Base-by-base conservation (phyloP, 495 filamentous ascomycete species). In the Aspergillus baeticus region DNA sequence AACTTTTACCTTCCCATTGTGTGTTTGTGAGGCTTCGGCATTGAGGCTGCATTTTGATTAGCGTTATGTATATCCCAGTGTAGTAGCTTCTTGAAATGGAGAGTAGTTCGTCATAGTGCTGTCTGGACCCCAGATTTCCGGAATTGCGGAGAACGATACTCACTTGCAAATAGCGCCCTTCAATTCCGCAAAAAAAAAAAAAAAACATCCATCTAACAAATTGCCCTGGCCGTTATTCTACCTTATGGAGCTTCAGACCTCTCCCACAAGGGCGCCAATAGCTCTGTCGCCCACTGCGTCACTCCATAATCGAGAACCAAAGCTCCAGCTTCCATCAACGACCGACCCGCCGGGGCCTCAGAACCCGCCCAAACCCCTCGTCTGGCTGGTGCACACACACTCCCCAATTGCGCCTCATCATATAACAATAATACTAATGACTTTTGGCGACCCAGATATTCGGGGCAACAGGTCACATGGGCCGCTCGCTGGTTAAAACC, bases 401-500 rank as follows among this genome's bases (percentile, higher is more conserved):
- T 20, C 35, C 14, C 23, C 41, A 37, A 23, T 11, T 29, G 15
- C 21, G 23, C 11, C 2, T 18, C 35, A 22, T n/a, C n/a, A n/a
- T n/a, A n/a, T n/a, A n/a, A n/a, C n/a, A n/a, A n/a, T n/a, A n/a
- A n/a, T n/a, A n/a, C n/a, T n/a, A 42, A 4, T 52, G 6, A 37
- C 42, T n/a, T 17, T 38, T n/a, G 5, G n/a, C 17, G 35, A 8
- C 31, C 14, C 46, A 92, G 87, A 80, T 98, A 59, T 98, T 97
- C 70, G 94, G 94, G 39, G 91, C 90, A 38, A 97, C 92, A 5
- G 94, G 94, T 49, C 94, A 98, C 64, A 95, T 98, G 78, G 94
- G 94, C 59, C 89, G 92, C 47, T 93, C 88, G 10, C 83, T 98
- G 20, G 89, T 90, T 42, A 91, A 91, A 58, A 84, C 81, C 31